A percentile compares a stretch with the other conserved stretches of the same genome.
phyloP scores from a whole-genome alignment of 2,329 filamentous ascomycete species.

The Alternaria infectoria region DNA sequence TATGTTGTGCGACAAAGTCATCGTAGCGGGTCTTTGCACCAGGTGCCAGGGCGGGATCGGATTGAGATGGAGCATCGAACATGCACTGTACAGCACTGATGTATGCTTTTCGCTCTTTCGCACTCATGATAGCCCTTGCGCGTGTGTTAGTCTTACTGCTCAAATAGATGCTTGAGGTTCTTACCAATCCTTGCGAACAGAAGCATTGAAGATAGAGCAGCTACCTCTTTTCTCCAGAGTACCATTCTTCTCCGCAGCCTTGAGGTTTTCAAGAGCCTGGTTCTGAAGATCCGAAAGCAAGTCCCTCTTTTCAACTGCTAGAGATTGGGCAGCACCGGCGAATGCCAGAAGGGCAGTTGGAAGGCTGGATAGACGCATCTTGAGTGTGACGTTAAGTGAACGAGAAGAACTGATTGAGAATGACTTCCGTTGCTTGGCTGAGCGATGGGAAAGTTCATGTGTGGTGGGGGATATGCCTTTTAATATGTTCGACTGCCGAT shows the following conservation, averaged over 20 bases:
- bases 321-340: slow-evolving; percentile 8
- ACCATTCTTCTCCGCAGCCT: slow-evolving; percentile 8
- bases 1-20: slow-evolving; percentile 36
- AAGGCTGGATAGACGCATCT: slow-evolving; percentile 6
- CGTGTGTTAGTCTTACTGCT: not conserved
- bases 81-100: slow-evolving; percentile 30
- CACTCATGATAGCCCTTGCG: not conserved
- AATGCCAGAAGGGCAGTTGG: slow-evolving; percentile 15
- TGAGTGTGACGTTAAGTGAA: not conserved
- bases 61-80: slow-evolving; percentile 18
- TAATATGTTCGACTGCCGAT: not conserved
- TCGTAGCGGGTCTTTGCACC: slow-evolving; percentile 36
- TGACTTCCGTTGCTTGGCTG: not conserved
- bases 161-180: not conserved
- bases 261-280: slow-evolving; percentile 17
- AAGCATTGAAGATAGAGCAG: slow-evolving; percentile 16
- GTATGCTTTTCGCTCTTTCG: slow-evolving; percentile 24
- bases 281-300: slow-evolving; percentile 18
- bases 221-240: slow-evolving; percentile 1
- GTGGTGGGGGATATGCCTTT: not conserved
- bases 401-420: too few relatives aligned
- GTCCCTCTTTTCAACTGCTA: slow-evolving; percentile 11
- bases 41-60: slow-evolving; percentile 15
- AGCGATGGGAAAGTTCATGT: not conserved
- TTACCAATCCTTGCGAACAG: slow-evolving; percentile 23